A percentile compares a stretch with the other conserved stretches of the same genome.
These are phyloP conservation scores for Sporothrix humicola DNA, from an alignment of 2,329 filamentous ascomycete species.

Conservation along the genomic window DNA sequence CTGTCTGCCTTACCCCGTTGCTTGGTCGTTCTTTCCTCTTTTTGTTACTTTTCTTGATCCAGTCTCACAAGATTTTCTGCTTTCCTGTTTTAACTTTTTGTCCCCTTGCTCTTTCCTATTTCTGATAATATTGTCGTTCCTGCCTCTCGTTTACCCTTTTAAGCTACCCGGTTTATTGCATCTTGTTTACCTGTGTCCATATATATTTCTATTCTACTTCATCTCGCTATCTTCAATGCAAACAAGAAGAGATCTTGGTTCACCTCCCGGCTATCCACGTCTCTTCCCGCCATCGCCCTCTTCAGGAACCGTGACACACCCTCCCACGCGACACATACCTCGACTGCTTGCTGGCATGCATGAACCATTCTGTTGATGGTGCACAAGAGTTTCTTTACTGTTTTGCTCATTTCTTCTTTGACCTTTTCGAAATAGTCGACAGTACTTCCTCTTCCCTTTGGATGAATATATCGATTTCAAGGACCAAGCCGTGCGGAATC, in stretches of 20 bases:
- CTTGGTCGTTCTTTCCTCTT: background rate
- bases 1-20: constrained; percentile 2
- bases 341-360: constrained; percentile 31
- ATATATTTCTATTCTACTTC: background rate
- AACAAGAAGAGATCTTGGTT: constrained; percentile 15
- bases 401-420: background rate
- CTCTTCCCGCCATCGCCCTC: constrained; percentile 20
- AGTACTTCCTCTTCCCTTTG: background rate
- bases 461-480: background rate
- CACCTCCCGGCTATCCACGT: constrained; percentile 11
- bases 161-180: constrained; percentile 5
- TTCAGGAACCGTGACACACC: constrained; percentile 5
- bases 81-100: background rate
- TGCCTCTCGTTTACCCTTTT: background rate
- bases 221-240: constrained; percentile 14
- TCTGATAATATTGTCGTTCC: background rate
- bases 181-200: background rate
- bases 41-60: background rate
- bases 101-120: background rate
- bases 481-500: constrained; percentile 1
- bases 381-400: background rate
- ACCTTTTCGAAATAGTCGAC: background rate
- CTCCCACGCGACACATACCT: constrained; percentile 2
- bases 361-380: constrained; percentile 27
- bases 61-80: background rate